Percentiles rank a stretch among this genome's conserved stretches.
phyloP scores from a whole-genome alignment of 768 basidiomycete species.

The Tulasnella sp. region DNA sequence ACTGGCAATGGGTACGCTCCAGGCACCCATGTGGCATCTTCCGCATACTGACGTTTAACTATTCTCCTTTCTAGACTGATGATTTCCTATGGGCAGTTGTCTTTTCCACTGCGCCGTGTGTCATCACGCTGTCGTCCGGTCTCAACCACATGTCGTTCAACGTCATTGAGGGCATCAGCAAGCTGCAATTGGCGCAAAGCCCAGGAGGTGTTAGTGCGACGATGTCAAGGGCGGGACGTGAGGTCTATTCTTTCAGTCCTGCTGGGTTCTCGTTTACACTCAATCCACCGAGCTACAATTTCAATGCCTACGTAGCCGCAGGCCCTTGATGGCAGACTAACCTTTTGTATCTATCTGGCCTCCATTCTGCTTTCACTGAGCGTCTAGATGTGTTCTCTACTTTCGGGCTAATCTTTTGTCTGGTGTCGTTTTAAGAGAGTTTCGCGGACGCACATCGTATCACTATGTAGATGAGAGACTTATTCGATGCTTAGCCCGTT shows the following conservation, averaged over 20 bases:
- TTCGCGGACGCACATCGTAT: too few relatives aligned
- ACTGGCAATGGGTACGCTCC: conserved; percentile 42
- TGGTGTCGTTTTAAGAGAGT: too few relatives aligned
- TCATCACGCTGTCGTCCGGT: conserved; percentile 41
- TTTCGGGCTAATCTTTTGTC: too few relatives aligned
- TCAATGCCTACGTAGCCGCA: conserved; percentile 46
- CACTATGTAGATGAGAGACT: too few relatives aligned
- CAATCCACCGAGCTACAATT: conserved; percentile 52
- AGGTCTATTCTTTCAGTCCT: conserved; percentile 30
- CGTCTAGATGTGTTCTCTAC: too few relatives aligned
- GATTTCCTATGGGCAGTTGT: conserved; percentile 64
- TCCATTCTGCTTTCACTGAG: too few relatives aligned
- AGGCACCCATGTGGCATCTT: not conserved
- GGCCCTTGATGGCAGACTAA: not conserved
- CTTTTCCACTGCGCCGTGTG: conserved; percentile 44
- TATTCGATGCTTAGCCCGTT: too few relatives aligned
- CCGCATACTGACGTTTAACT: conserved; percentile 3
- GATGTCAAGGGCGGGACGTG: conserved; percentile 39
- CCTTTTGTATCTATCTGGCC: too few relatives aligned
- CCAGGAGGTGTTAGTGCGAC: conserved; percentile 34
- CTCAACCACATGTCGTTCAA: conserved; percentile 38
- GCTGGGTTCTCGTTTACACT: conserved; percentile 37
- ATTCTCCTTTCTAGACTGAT: conserved; percentile 33
- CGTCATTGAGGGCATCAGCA: conserved; percentile 48
- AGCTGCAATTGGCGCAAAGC: conserved; percentile 48